A percentile compares a stretch with the other conserved stretches of the same genome.
phyloP scores from a whole-genome alignment of 2,329 filamentous ascomycete species.

The Xylaria sp. region DNA sequence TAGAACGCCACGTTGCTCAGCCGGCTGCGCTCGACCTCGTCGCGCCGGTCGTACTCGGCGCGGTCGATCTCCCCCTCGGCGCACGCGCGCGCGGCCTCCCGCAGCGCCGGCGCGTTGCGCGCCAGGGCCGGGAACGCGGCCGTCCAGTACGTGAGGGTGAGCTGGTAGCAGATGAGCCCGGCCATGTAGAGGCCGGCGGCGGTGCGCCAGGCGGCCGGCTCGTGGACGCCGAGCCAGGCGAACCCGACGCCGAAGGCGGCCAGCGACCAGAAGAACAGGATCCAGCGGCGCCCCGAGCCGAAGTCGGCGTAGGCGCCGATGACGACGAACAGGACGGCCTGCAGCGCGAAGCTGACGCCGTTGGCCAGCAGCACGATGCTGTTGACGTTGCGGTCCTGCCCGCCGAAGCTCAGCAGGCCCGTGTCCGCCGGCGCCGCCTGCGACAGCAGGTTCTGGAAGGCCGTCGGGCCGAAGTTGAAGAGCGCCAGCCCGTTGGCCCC shows the following conservation, averaged over 20 bases:
- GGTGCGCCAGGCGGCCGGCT: conserved; percentile 59
- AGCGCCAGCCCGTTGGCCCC: conserved; percentile 65
- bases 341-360: conserved; percentile 69
- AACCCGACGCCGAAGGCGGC: conserved; percentile 67
- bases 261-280: conserved; percentile 63
- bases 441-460: conserved; percentile 65
- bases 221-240: conserved; percentile 68
- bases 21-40: conserved; percentile 65
- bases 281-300: conserved; percentile 64
- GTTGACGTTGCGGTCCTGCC: conserved; percentile 61
- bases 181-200: conserved; percentile 67
- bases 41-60: conserved; percentile 62
- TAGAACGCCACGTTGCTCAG: conserved; percentile 67
- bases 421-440: conserved; percentile 60
- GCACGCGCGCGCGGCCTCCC: conserved; percentile 37
- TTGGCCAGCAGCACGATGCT: conserved; percentile 68
- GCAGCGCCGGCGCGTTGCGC: conserved; percentile 40
- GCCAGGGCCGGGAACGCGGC: conserved; percentile 54
- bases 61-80: conserved; percentile 53
- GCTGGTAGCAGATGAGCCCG: conserved; percentile 67
- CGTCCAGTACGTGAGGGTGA: conserved; percentile 70
- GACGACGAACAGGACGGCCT: conserved; percentile 59
- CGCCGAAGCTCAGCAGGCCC: conserved; percentile 57
- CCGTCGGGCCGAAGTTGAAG: conserved; percentile 67
- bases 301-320: conserved; percentile 64